Conservation (phyloP, 2,329 filamentous ascomycete species). For the Fusarium sp. region DNA sequence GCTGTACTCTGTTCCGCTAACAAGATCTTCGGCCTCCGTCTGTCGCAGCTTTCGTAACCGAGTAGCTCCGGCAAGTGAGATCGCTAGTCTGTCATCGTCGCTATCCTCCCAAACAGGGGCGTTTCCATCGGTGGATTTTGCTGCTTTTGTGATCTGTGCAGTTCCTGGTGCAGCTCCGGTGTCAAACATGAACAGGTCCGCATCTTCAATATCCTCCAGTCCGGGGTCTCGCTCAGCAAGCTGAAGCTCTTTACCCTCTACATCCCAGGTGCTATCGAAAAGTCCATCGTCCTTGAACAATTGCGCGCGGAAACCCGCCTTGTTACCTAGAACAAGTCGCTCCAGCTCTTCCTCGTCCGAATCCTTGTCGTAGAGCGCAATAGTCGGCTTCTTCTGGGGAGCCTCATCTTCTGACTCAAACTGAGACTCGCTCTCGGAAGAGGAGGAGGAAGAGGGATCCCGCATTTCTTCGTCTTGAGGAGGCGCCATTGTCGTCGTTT, state of each 20-base stretch:
- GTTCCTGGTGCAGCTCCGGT: constrained; percentile 64
- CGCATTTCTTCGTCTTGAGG: constrained; percentile 49
- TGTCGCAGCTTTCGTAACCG: constrained; percentile 85
- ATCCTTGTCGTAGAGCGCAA: constrained; percentile 73
- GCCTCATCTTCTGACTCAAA: constrained; percentile 48
- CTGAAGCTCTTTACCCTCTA: constrained; percentile 53
- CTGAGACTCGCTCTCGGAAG: constrained; percentile 51
- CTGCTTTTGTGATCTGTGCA: constrained; percentile 50
- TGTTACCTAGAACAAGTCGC: constrained; percentile 88
- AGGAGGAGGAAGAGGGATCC: constrained; percentile 47
- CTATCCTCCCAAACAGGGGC: constrained; percentile 90
- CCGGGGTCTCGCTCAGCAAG: constrained; percentile 62
- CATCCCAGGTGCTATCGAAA: constrained; percentile 51
- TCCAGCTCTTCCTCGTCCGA: constrained; percentile 88
- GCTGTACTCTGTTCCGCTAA: constrained; percentile 88
- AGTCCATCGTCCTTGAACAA: constrained; percentile 70
- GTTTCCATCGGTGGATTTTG: constrained; percentile 51
- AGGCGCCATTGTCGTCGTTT: constrained; percentile 50
- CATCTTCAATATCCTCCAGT: constrained; percentile 77
- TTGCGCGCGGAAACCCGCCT: constrained; percentile 81
- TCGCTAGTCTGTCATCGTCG: constrained; percentile 87
- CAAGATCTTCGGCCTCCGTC: constrained; percentile 85
- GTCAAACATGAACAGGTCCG: constrained; percentile 88
- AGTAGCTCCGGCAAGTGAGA: constrained; percentile 83
- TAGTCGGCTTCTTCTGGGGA: constrained; percentile 49